Percentiles rank a stretch among this genome's conserved stretches.
Evolutionary conservation across 2,329 filamentous ascomycete species (phyloP).

Genomic region (Cladophialophora carrionii): DNA sequence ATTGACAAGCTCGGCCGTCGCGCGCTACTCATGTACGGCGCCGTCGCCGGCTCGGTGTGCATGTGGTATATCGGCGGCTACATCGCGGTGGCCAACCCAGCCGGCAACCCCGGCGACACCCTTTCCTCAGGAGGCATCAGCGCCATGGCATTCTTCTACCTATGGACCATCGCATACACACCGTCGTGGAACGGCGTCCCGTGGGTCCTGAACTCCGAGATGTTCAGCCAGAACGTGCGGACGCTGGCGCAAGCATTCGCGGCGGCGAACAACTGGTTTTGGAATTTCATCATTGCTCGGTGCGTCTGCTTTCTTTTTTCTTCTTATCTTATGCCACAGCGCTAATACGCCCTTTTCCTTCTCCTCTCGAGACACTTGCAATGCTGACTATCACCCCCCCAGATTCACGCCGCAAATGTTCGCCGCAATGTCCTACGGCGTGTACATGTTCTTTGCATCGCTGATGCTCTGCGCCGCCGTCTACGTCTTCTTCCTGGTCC

Average conservation of each 20-base stretch:
- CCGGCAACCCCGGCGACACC: conserved; percentile 41
- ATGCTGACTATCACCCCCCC: background rate
- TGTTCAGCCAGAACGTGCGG: conserved; percentile 72
- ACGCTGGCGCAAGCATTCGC: conserved; percentile 73
- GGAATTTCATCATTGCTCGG: conserved; percentile 37
- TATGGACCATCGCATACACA: conserved; percentile 74
- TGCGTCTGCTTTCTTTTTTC: background rate
- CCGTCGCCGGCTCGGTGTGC: conserved; percentile 63
- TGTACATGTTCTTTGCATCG: conserved; percentile 70
- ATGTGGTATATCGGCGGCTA: conserved; percentile 68
- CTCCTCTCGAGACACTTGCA: too few species aligned
- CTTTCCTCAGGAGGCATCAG: conserved; percentile 59
- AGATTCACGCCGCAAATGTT: conserved; percentile 48
- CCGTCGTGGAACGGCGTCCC: conserved; percentile 73
- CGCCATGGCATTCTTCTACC: conserved; percentile 69
- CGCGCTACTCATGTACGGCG: conserved; percentile 68
- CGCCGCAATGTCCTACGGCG: conserved; percentile 57
- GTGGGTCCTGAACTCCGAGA: conserved; percentile 67
- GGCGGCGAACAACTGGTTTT: conserved; percentile 72
- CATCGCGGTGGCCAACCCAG: conserved; percentile 54
- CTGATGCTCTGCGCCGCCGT: conserved; percentile 62
- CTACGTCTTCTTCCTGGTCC: conserved; percentile 66
- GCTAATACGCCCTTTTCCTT: too few species aligned
- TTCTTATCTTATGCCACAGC: background rate
- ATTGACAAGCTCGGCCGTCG: conserved; percentile 68